Percentiles rank a stretch among this genome's conserved stretches.
phyloP scores from a whole-genome alignment of 495 filamentous ascomycete genomes.

The Parathielavia hyrcaniae region DNA sequence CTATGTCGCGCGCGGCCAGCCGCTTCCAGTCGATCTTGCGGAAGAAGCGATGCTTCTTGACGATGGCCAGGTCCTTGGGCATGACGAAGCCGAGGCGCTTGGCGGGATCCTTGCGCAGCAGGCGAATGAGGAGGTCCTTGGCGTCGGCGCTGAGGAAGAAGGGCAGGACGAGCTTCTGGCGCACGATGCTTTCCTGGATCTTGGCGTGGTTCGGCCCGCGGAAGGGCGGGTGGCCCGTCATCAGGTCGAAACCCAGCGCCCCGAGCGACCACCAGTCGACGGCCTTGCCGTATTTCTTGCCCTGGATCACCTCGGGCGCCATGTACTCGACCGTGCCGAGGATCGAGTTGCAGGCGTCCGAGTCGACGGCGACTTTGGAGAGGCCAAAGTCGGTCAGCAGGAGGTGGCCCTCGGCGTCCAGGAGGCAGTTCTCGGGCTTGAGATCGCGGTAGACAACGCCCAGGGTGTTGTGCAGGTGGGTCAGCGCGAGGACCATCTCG shows the following conservation, averaged over 20 bases:
- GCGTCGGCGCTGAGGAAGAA: slow-evolving; percentile 86
- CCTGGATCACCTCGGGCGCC: slow-evolving; percentile 88
- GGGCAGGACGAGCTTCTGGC: slow-evolving; percentile 77
- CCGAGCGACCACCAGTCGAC: slow-evolving; percentile 99
- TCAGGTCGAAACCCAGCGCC: slow-evolving; percentile 81
- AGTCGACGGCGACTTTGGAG: slow-evolving; percentile 84
- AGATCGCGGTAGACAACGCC: slow-evolving; percentile 95
- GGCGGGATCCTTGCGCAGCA: slow-evolving; percentile 82
- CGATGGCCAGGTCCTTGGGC: slow-evolving; percentile 74
- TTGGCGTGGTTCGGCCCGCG: slow-evolving; percentile 82
- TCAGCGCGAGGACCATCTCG: slow-evolving; percentile 88
- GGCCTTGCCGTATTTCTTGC: slow-evolving; percentile 79
- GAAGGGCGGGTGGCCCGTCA: slow-evolving; percentile 88
- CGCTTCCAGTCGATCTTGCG: slow-evolving; percentile 88
- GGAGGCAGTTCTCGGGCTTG: slow-evolving; percentile 95
- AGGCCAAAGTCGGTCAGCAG: slow-evolving; percentile 95
- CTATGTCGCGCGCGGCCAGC: slow-evolving; percentile 68
- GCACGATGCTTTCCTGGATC: slow-evolving; percentile 87
- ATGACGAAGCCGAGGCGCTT: slow-evolving; percentile 84
- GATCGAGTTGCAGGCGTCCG: slow-evolving; percentile 76
- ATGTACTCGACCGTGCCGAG: slow-evolving; percentile 97
- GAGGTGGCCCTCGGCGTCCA: slow-evolving; percentile 85
- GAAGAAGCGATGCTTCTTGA: slow-evolving; percentile 96
- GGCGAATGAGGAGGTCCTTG: slow-evolving; percentile 82
- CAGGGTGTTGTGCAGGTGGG: slow-evolving; percentile 82